These are phyloP conservation scores for Chaetomium cochliodes DNA, from an alignment of 495 filamentous ascomycete species.

Conservation along the genomic window DNA sequence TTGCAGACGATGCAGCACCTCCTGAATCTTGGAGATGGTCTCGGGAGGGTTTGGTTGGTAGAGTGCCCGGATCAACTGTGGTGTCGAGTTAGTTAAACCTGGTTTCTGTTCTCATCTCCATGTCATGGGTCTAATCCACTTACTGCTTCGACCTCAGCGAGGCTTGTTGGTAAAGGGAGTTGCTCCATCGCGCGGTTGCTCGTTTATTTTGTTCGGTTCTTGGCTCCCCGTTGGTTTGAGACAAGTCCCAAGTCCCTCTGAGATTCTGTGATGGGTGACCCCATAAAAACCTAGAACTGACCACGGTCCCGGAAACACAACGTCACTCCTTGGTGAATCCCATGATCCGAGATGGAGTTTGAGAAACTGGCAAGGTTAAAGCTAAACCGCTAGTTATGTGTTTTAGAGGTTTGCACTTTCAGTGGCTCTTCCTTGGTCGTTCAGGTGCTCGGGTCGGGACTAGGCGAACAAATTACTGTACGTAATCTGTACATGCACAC, in stretches of 20 bases:
- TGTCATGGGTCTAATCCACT: constrained; percentile 13
- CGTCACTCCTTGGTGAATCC: constrained; percentile 1
- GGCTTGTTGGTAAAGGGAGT: constrained; percentile 36
- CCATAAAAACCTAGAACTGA: not conserved
- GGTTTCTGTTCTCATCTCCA: not conserved
- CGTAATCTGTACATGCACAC: too few relatives aligned
- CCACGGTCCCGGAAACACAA: not conserved
- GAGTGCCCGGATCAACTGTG: constrained; percentile 61
- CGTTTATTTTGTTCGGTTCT: constrained; percentile 2
- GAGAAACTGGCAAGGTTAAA: not conserved
- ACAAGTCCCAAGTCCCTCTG: too few relatives aligned
- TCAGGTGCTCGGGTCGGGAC: too few relatives aligned
- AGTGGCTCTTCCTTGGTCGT: not conserved
- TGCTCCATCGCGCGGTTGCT: constrained; percentile 31
- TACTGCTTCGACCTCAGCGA: constrained; percentile 46
- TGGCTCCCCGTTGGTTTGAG: not conserved
- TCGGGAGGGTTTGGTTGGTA: constrained; percentile 66
- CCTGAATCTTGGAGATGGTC: constrained; percentile 66
- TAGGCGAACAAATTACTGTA: too few relatives aligned
- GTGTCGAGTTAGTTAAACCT: not conserved
- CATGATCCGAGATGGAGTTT: not conserved
- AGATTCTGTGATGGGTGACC: not conserved
- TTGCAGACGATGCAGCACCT: constrained; percentile 73
- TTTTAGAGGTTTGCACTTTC: not conserved
- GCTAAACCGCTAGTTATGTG: not conserved